Percentiles rank a stretch among this genome's conserved stretches.
phyloP scores from a whole-genome alignment of 1,139 yeast genomes.

The Candida sanyaensis region DNA sequence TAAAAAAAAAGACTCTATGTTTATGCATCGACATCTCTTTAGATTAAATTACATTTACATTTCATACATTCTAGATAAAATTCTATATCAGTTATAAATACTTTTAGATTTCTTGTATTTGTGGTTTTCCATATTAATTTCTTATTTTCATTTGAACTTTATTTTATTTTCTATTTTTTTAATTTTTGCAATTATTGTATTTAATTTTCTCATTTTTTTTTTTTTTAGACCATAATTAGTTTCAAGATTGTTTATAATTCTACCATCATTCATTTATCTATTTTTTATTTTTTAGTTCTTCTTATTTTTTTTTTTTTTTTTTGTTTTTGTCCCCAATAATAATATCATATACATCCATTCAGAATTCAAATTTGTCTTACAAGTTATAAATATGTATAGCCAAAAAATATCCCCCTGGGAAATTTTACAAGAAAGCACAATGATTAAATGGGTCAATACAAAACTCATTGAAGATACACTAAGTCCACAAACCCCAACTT shows the following conservation, averaged over 20 bases:
- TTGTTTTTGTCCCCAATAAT: not conserved
- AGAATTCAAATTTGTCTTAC: too few relatives aligned
- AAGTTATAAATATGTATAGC: not conserved
- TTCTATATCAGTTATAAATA: not conserved
- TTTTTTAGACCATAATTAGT: not conserved
- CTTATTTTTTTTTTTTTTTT: not conserved
- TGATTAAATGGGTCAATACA: slow-evolving; percentile 49
- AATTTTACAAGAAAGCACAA: slow-evolving; percentile 44
- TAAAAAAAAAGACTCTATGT: too few relatives aligned
- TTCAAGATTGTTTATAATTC: too few relatives aligned
- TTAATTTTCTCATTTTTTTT: not conserved
- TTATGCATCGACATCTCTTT: not conserved
- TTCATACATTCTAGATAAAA: not conserved
- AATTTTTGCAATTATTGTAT: not conserved
- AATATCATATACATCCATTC: not conserved
- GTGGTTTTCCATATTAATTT: not conserved
- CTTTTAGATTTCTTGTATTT: not conserved
- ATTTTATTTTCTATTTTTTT: not conserved
- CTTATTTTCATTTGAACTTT: not conserved
- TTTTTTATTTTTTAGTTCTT: not conserved
- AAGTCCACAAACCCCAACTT: slow-evolving; percentile 11
- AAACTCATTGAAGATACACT: slow-evolving; percentile 21
- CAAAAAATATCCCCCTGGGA: slow-evolving; percentile 31
- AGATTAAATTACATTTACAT: not conserved
- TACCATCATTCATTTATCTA: too few relatives aligned